phyloP scores from a whole-genome alignment of 225 moss, liverwort and hornwort species.

The Pseudoscleropodium purum region DNA sequence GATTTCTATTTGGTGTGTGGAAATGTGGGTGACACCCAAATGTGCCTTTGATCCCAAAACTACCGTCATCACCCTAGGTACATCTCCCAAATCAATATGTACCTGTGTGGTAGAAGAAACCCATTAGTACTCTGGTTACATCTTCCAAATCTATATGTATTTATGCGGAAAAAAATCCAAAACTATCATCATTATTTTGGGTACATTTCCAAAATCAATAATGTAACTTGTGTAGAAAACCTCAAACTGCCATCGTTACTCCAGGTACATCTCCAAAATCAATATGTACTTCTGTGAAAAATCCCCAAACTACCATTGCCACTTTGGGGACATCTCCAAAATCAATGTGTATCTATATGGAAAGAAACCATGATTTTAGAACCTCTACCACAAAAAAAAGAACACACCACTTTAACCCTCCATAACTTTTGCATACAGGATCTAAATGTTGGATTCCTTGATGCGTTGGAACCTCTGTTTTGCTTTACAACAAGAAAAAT shows the following conservation, averaged over 20 bases:
- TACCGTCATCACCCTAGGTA: not conserved
- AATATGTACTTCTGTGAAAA: too few relatives aligned
- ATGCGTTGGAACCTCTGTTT: not conserved
- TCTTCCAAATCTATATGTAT: too few relatives aligned
- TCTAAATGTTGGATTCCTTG: not conserved
- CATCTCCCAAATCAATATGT: not conserved
- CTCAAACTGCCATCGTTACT: too few relatives aligned
- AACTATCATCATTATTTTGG: too few relatives aligned
- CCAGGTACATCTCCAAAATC: too few relatives aligned
- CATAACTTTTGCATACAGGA: not conserved
- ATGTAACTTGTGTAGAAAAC: too few relatives aligned
- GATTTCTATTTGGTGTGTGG: not conserved
- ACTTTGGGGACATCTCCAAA: not conserved
- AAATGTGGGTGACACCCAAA: not conserved
- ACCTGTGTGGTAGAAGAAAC: not conserved
- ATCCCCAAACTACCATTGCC: too few relatives aligned
- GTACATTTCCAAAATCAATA: too few relatives aligned
- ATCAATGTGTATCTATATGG: too few relatives aligned
- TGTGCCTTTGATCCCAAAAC: not conserved
- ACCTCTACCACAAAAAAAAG: not conserved
- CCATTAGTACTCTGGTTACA: too few relatives aligned
- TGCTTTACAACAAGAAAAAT: not conserved
- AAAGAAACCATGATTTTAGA: not conserved
- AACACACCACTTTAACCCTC: not conserved
- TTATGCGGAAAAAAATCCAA: too few relatives aligned